Evolutionary conservation across 345 rosid genomes (phyloP), one percentile per base, ranked within the genome.

Genomic region (Brassica rapa): DNA sequence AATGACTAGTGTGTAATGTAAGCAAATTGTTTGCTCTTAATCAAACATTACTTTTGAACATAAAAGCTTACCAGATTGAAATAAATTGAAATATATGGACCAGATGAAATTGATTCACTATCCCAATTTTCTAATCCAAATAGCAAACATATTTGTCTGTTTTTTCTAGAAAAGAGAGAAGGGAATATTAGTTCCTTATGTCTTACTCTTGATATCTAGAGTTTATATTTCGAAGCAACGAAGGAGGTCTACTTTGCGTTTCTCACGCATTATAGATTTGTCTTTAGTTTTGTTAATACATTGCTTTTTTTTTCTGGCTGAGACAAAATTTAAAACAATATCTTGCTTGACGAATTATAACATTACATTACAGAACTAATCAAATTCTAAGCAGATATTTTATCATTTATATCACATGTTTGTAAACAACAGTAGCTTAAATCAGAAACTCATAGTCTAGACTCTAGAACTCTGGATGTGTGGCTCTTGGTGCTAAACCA

Each of bases 141-240:
- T 73, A 73, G 78, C 66, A 61, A 15, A 46, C 4, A 59, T 49
- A 30, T 29, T 64, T 39, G 14, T 66, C 19, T 51, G 19, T 41
- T 62, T 62, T 53, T 25, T 24, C n/a, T 51, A 35, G 25, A 51
- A 69, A 80, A 23, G 41, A 37, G 82, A 66, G 72, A 19, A 65
- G 8, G 29, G 51, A 63, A 80, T 74, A 80, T 74, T 27, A 69
- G 75, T 80, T 74, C 57, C 83, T 69, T 80, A 80, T 74, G 75
- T 69, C 68, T 68, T 74, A 80, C 83, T 80, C 83, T 62, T 80
- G 61, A 68, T 80, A 74, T 74, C 75, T 80, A 62, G 53, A 69
- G 74, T 46, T 80, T 63, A 74, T 55, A 74, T 69, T 70, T 74
- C 63, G 66, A 80, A 80, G 79, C 83, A 80, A 80, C 79, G 23